Evolutionary conservation across 495 filamentous ascomycete species (phyloP).

Genomic region (Annulohypoxylon stygium): DNA sequence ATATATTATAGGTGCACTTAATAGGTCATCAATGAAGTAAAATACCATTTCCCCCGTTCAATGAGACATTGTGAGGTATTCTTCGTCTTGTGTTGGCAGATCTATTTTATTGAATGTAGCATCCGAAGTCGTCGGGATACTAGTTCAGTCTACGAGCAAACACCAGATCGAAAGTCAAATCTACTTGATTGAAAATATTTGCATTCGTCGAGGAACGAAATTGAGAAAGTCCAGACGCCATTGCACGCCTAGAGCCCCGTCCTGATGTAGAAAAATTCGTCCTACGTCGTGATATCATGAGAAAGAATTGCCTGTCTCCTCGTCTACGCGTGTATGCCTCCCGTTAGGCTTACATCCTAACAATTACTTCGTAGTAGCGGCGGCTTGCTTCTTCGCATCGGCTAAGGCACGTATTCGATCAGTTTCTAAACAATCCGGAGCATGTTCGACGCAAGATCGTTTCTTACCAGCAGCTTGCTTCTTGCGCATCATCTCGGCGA

Average conservation of each 20-base stretch:
- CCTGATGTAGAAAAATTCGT: conserved; percentile 32
- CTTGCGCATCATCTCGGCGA: conserved; percentile 86
- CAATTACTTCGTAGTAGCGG: conserved; percentile 47
- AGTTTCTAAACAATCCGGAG: neutral
- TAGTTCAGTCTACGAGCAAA: neutral
- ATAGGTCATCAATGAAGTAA: conserved; percentile 56
- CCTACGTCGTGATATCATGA: conserved; percentile 43
- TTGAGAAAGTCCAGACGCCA: conserved; percentile 40
- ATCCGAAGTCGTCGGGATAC: neutral
- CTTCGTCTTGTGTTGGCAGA: neutral
- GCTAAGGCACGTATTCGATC: conserved; percentile 49
- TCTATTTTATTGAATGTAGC: neutral
- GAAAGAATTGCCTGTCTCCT: conserved; percentile 2
- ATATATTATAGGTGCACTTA: conserved; percentile 63
- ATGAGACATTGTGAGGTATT: conserved; percentile 2
- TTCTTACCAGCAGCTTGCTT: conserved; percentile 90
- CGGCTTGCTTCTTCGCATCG: conserved; percentile 63
- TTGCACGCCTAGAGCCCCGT: conserved; percentile 39
- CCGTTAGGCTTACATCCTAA: conserved; percentile 7
- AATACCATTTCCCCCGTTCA: conserved; percentile 40
- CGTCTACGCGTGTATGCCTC: conserved; percentile 16
- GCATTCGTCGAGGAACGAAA: conserved; percentile 34
- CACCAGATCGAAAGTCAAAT: neutral
- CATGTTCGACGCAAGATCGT: neutral
- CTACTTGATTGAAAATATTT: conserved; percentile 9